Conservation (phyloP, 305 asterid genomes). For the Fraxinus sp. region DNA sequence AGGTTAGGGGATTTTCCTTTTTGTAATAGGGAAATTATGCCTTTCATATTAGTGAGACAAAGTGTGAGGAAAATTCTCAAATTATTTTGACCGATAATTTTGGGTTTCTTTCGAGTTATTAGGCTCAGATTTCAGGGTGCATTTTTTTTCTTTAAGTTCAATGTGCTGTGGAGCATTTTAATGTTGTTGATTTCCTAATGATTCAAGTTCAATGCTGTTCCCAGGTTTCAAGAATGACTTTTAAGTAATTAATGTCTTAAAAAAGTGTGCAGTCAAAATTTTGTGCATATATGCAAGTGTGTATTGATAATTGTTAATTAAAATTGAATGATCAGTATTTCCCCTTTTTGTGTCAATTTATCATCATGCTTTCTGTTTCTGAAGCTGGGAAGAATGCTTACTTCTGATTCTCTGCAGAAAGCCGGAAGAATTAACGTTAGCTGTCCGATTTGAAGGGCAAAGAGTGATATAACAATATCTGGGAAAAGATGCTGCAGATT, state of each 20-base stretch:
- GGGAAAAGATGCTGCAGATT: constrained; percentile 75
- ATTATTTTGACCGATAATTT: background rate
- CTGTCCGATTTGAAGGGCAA: constrained; percentile 18
- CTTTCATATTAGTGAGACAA: background rate
- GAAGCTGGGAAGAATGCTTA: constrained; percentile 4
- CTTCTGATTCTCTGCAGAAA: constrained; percentile 18
- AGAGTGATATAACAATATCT: background rate
- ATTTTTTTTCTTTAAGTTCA: background rate
- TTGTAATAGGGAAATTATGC: background rate
- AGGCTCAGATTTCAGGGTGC: background rate
- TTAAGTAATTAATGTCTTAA: background rate
- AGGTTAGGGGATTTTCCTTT: background rate
- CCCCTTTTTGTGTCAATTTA: background rate
- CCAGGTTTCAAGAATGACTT: background rate
- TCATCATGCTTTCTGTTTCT: background rate
- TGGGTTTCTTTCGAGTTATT: background rate
- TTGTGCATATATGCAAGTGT: background rate
- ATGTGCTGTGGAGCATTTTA: background rate
- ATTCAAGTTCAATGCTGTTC: background rate
- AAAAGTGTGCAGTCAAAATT: background rate
- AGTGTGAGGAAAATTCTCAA: background rate
- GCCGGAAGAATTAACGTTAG: background rate
- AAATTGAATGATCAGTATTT: background rate
- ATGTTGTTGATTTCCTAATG: background rate
- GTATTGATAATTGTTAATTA: background rate